Conservation (phyloP, 371 early-diverging fungal genomes). For the Actinomortierella ambigua region DNA sequence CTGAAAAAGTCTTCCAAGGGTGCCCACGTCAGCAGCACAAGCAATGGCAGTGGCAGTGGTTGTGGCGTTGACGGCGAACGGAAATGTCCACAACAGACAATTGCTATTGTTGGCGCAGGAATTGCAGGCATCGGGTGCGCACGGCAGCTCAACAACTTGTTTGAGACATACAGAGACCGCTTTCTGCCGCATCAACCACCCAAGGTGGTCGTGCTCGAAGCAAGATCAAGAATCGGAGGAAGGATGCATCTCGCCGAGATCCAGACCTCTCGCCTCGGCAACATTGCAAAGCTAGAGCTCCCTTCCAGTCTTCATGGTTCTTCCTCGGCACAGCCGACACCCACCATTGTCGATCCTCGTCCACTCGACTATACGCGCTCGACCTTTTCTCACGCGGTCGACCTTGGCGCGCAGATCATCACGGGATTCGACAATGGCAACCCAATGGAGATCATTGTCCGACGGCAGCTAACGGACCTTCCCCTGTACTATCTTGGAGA, state of each 20-base stretch:
- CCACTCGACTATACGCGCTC: too few species aligned
- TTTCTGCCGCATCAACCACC: constrained; percentile 29
- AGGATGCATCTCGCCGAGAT: constrained; percentile 41
- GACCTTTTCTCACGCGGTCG: constrained; percentile 18
- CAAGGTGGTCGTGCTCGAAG: constrained; percentile 41
- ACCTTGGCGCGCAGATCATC: constrained; percentile 49
- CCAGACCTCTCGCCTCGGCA: constrained; percentile 2
- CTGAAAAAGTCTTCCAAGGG: not conserved
- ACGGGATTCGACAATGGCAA: constrained; percentile 53
- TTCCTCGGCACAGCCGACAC: too few species aligned
- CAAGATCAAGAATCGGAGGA: constrained; percentile 36
- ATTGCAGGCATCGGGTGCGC: constrained; percentile 41
- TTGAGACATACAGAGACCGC: constrained; percentile 17
- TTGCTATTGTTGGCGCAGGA: constrained; percentile 40
- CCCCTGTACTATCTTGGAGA: constrained; percentile 27
- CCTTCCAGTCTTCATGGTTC: too few species aligned
- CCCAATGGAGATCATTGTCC: constrained; percentile 50
- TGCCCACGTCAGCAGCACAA: not conserved
- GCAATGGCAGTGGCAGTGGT: not conserved
- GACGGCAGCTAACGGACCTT: constrained; percentile 40
- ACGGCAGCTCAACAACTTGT: constrained; percentile 39
- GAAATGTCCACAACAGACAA: constrained; percentile 4
- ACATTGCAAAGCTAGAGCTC: not conserved
- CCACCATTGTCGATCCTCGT: too few species aligned
- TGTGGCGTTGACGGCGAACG: not conserved